Evolutionary conservation across 805 yeast species (phyloP), one percentile per base, ranked within the genome.

Genomic region (Candida railenensis): DNA sequence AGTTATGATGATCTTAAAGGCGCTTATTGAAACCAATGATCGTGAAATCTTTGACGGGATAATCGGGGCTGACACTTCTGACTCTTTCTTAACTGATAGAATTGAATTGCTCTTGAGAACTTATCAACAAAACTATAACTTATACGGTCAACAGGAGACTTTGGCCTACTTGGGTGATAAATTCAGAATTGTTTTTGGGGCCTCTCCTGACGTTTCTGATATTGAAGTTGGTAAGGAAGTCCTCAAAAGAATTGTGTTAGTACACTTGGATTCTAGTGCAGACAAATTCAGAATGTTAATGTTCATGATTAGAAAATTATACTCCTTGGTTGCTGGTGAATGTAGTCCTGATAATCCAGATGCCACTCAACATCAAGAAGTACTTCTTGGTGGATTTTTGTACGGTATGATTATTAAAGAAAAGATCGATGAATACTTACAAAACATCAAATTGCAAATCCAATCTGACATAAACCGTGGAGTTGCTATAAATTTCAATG

Each of bases 291-390:
- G 89, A 61, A 75, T 91, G 85, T 71, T 94, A 50, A 69, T 91
- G 50, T 94, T 91, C 71, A 94, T 94, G 98, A 84, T 94, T 59
- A 82, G 98, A 76, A 94, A 94, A 70, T 78, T 94, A 50, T 94
- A 94, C 66, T 79, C 98, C 0, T 77, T 94, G 53, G 98, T 92
- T 39, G 97, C 97, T 33, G 97, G 97, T 50, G 97, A 92, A 63
- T 92, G 97, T 67, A 74, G 91, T 44, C 92, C 97, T 15, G 99
- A 94, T 67, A 94, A 94, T 71, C 99, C 99, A 64, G 99, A 94
- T 83, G 96, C 98, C 42, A 89, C 97, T 8, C 99, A 94, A 76
- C 97, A 94, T 76, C 99, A 94, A 71, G 99, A 94, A 71, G 88
- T 94, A 28, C 71, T 94, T 52, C 77, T 94, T 47, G 98, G 98